phyloP scores from a whole-genome alignment of 164 flowering plant species.

The Aristolochia californica region DNA sequence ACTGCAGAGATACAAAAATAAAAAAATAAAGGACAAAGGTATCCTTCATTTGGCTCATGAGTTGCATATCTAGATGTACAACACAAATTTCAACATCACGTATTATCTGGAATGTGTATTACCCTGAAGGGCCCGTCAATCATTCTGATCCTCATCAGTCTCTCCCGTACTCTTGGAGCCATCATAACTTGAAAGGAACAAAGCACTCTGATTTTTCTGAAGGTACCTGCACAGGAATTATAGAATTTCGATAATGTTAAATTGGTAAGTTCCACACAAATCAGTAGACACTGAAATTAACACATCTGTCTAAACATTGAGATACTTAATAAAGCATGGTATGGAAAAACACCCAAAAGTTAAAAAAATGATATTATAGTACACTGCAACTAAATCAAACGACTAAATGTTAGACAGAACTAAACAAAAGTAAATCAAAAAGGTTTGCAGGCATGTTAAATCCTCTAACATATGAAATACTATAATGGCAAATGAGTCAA shows the following conservation, averaged over 20 bases:
- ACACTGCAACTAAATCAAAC: neutral
- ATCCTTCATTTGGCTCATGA: too few species aligned
- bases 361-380: neutral
- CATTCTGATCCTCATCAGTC: slow-evolving; percentile 11
- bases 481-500: too few species aligned
- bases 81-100: too few species aligned
- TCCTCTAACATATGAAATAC: too few species aligned
- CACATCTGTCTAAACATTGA: neutral
- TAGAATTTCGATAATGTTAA: neutral
- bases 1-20: too few species aligned
- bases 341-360: neutral
- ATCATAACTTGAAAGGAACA: slow-evolving; percentile 43
- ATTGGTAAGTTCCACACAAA: too few species aligned
- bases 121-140: neutral
- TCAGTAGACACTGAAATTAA: neutral
- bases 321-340: neutral
- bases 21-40: too few species aligned
- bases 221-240: slow-evolving; percentile 34
- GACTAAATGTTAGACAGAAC: neutral
- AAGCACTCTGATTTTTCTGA: slow-evolving; percentile 43
- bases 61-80: too few species aligned
- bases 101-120: too few species aligned
- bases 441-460: too few species aligned
- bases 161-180: slow-evolving; percentile 20
- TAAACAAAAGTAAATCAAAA: too few species aligned